Conservation (phyloP, 768 basidiomycete species). For the Mycena alexandri region DNA sequence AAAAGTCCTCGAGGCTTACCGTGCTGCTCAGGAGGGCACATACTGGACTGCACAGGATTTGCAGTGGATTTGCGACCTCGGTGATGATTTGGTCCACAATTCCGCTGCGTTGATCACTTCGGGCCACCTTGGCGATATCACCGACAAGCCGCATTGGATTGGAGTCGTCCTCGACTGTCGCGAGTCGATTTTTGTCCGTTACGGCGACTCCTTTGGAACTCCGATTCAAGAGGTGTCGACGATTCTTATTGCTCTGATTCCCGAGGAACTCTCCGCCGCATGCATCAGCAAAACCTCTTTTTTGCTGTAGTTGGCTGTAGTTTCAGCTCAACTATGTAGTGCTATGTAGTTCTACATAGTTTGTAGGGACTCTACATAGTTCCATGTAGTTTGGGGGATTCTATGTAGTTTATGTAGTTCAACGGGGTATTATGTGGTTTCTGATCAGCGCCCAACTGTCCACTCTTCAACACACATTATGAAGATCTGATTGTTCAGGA, state of each 20-base stretch:
- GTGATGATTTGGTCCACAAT: slow-evolving; percentile 4
- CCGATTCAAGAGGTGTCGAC: neutral
- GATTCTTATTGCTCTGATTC: no score
- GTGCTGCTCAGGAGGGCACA: neutral
- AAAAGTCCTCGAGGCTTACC: slow-evolving; percentile 10
- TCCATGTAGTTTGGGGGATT: no score
- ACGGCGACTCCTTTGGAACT: slow-evolving; percentile 17
- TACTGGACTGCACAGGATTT: neutral
- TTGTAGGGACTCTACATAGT: no score
- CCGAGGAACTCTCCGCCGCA: neutral
- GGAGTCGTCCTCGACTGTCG: slow-evolving; percentile 15
- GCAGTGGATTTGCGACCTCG: slow-evolving; percentile 2
- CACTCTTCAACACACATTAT: no score
- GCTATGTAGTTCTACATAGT: no score
- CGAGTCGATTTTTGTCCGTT: neutral
- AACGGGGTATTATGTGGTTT: no score
- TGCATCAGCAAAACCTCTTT: no score
- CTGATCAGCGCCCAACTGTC: no score
- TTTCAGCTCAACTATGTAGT: no score
- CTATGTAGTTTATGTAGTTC: no score
- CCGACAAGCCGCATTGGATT: slow-evolving; percentile 24
- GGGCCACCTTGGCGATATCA: slow-evolving; percentile 10
- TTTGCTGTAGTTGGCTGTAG: no score
- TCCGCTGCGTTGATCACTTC: slow-evolving; percentile 2
- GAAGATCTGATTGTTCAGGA: no score